Evolutionary conservation across 768 basidiomycete genomes (phyloP).

Genomic region (Tricholoma matsutake): DNA sequence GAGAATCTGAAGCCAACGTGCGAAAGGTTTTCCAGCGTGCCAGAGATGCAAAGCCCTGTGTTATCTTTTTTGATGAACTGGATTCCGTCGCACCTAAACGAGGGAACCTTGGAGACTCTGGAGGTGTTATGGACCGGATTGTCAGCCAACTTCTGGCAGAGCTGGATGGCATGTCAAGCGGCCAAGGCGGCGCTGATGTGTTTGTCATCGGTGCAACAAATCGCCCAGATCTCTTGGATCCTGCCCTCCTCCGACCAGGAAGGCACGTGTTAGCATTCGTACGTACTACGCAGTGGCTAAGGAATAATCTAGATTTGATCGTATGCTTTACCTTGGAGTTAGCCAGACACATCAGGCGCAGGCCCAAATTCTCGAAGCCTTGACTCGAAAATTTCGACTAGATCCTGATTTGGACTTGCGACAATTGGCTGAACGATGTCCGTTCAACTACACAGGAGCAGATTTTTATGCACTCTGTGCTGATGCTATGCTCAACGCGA

Average conservation of each 20-base stretch:
- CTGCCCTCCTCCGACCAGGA: constrained; percentile 86
- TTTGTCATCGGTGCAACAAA: constrained; percentile 98
- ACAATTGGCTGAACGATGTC: constrained; percentile 66
- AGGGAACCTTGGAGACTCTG: constrained; percentile 93
- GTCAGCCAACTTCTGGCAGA: constrained; percentile 94
- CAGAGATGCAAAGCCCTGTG: constrained; percentile 88
- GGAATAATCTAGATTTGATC: constrained; percentile 75
- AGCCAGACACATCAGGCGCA: constrained; percentile 84
- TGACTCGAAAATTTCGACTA: constrained; percentile 90
- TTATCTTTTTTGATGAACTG: constrained; percentile 96
- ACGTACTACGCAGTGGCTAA: neutral
- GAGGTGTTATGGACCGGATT: constrained; percentile 97
- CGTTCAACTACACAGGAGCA: constrained; percentile 95
- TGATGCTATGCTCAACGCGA: constrained; percentile 93
- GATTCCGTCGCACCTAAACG: constrained; percentile 94
- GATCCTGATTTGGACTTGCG: constrained; percentile 63
- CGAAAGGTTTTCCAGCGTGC: constrained; percentile 89
- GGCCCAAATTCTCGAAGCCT: constrained; percentile 78
- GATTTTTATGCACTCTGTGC: constrained; percentile 98
- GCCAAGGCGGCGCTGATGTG: constrained; percentile 61
- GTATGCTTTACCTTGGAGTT: constrained; percentile 94
- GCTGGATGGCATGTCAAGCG: constrained; percentile 82
- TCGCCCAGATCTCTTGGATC: constrained; percentile 86
- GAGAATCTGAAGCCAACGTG: constrained; percentile 97
- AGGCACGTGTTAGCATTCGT: constrained; percentile 42